Evolutionary conservation across 192 early-diverging fungal genomes (phyloP).

Genomic region (Coemansia sp.): DNA sequence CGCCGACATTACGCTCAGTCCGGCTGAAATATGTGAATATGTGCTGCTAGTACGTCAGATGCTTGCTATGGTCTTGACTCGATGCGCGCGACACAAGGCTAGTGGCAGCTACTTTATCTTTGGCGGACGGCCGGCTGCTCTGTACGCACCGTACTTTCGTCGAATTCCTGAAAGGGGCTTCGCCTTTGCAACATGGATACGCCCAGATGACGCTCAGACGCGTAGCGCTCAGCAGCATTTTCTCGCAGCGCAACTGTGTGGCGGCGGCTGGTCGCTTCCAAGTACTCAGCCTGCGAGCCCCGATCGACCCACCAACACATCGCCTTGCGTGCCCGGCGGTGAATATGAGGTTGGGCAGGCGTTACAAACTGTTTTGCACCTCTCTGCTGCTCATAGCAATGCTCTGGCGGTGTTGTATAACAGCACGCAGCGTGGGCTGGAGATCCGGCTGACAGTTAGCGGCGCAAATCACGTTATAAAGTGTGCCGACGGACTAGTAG

Average conservation of each 20-base stretch:
- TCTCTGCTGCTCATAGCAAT: slow-evolving; percentile 3
- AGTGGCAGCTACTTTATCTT: slow-evolving; percentile 38
- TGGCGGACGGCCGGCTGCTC: slow-evolving; percentile 13
- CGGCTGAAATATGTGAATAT: slow-evolving; percentile 22
- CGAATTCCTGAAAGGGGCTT: slow-evolving; percentile 40
- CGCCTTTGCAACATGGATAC: slow-evolving; percentile 35
- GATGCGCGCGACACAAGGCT: slow-evolving; percentile 13
- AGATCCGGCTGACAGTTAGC: slow-evolving; percentile 15
- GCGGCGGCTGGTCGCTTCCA: slow-evolving; percentile 12
- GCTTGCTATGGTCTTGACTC: slow-evolving; percentile 21
- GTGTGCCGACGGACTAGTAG: slow-evolving; percentile 26
- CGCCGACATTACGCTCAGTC: neutral
- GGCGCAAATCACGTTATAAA: slow-evolving; percentile 16
- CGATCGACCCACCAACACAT: neutral
- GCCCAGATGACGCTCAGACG: slow-evolving; percentile 6
- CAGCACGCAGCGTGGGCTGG: slow-evolving; percentile 14
- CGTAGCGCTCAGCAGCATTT: slow-evolving; percentile 23
- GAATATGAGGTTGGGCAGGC: neutral
- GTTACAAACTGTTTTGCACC: slow-evolving; percentile 15
- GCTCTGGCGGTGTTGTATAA: slow-evolving; percentile 14
- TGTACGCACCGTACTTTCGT: slow-evolving; percentile 22
- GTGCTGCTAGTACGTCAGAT: slow-evolving; percentile 18
- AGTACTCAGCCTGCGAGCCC: slow-evolving; percentile 4
- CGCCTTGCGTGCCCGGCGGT: slow-evolving; percentile 4
- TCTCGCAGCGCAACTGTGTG: slow-evolving; percentile 10